Conservation (phyloP, 2,329 filamentous ascomycete species). For the Cadophora gregata region DNA sequence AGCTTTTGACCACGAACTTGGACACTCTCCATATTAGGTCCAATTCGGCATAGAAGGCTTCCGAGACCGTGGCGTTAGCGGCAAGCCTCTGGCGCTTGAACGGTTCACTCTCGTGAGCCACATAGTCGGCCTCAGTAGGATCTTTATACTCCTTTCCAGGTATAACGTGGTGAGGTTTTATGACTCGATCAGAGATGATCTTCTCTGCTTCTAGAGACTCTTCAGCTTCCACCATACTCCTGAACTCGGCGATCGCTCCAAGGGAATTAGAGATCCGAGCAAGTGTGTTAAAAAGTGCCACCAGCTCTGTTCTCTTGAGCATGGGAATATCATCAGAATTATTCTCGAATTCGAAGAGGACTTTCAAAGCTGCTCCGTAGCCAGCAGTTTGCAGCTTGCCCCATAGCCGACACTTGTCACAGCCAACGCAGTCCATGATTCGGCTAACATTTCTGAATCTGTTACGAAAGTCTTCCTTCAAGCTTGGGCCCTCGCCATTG, state of each 20-base stretch:
- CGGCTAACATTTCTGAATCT: conserved; percentile 96
- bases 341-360: conserved; percentile 88
- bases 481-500: conserved; percentile 71
- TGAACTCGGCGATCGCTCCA: conserved; percentile 75
- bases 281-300: conserved; percentile 93
- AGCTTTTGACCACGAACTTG: conserved; percentile 71
- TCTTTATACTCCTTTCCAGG: conserved; percentile 38
- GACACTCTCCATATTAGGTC: conserved; percentile 65
- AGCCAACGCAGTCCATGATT: conserved; percentile 98
- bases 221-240: conserved; percentile 54
- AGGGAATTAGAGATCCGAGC: conserved; percentile 85
- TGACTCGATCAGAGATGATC: conserved; percentile 36
- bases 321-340: conserved; percentile 66
- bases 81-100: conserved; percentile 39
- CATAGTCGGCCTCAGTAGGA: conserved; percentile 44
- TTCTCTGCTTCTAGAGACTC: conserved; percentile 23
- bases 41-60: conserved; percentile 69
- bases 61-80: conserved; percentile 54
- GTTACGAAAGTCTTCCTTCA: conserved; percentile 97
- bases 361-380: conserved; percentile 92
- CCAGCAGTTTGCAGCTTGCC: conserved; percentile 95
- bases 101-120: conserved; percentile 40
- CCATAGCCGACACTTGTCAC: conserved; percentile 98
- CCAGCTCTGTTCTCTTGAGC: conserved; percentile 87
- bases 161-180: conserved; percentile 52